Base-by-base conservation (phyloP, 768 basidiomycete species). In the Phanerochaete carnosa region DNA sequence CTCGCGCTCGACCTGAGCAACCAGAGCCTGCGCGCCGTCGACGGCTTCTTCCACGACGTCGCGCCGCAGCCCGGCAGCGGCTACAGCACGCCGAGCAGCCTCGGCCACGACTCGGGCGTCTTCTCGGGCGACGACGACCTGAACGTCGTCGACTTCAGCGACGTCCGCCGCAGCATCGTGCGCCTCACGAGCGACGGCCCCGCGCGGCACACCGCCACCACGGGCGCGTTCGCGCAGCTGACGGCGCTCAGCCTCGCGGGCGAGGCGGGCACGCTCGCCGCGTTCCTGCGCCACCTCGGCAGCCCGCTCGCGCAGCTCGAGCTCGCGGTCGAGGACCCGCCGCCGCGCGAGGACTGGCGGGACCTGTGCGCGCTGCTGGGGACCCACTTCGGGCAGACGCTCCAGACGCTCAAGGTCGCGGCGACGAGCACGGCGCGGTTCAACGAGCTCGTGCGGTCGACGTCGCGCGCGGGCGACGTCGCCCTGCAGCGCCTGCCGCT, bases 11-110 rank as follows among this genome's bases (percentile, higher is more conserved):
- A 92, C 69, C 79, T 92, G 26, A 84, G 88, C 0, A 87, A 85
- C 58, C 78, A 88, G 58, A 83, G 86, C 3, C 73, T 81, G 57
- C 84, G 84, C 30, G 86, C 87, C 0, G 86, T 91, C n/a, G 88
- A 90, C 73, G 87, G 87, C 22, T 92, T 92, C 73, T 92, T 92
- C 70, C 85, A 86, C 69, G 84, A 89, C 56, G 75, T 91, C 64
- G 75, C 76, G 62, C 75, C 80, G 16, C 39, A 9, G 6, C 29
- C 51, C 2, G 79, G 81, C 45, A 90, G 89, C 0, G 90, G 90
- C n/a, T 78, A 79, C 62, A 83, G 83, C 29, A 88, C 89, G 13
- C 90, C 90, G 6, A 84, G 79, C 63, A 89, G 88, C 12, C 79
- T 84, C 15, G 85, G 88, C 55, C 86, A 81, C 45, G 90, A 92